phyloP scores from a whole-genome alignment of 495 filamentous ascomycete genomes.

The Aspergillus kassunensis region DNA sequence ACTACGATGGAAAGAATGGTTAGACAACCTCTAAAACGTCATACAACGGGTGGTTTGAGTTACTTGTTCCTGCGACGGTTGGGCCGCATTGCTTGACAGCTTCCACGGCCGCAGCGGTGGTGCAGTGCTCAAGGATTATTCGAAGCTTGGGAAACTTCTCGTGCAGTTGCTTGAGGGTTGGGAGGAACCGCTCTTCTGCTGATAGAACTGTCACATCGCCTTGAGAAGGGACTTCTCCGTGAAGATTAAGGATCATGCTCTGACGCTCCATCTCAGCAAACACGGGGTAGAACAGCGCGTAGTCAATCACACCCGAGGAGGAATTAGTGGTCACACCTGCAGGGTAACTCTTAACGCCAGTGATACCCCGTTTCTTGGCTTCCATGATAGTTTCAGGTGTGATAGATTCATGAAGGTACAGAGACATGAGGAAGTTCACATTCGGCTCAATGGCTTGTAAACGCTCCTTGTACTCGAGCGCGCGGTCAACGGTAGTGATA shows the following conservation, averaged over 20 bases:
- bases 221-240: conserved; percentile 54
- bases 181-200: conserved; percentile 78
- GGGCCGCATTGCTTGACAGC: conserved; percentile 71
- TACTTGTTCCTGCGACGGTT: conserved; percentile 50
- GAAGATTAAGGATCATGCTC: conserved; percentile 59
- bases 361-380: conserved; percentile 54
- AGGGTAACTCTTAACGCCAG: conserved; percentile 58
- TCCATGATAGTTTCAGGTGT: conserved; percentile 75
- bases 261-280: conserved; percentile 75
- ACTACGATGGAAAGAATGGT: conserved; percentile 29
- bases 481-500: conserved; percentile 67
- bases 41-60: background rate
- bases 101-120: conserved; percentile 74
- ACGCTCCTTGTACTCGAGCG: conserved; percentile 66
- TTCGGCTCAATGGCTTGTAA: conserved; percentile 65
- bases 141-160: conserved; percentile 71
- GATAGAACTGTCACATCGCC: conserved; percentile 66
- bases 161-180: conserved; percentile 67
- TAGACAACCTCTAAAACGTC: background rate
- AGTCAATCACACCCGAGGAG: conserved; percentile 71
- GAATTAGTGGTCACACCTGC: conserved; percentile 79
- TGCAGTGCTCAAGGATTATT: conserved; percentile 78
- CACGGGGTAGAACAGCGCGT: conserved; percentile 67
- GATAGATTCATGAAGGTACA: conserved; percentile 75
- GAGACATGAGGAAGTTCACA: conserved; percentile 82